Percentiles rank a stretch among this genome's conserved stretches.
Conservation (phyloP, 177 flowering plant genomes). For the Viscum album region DNA sequence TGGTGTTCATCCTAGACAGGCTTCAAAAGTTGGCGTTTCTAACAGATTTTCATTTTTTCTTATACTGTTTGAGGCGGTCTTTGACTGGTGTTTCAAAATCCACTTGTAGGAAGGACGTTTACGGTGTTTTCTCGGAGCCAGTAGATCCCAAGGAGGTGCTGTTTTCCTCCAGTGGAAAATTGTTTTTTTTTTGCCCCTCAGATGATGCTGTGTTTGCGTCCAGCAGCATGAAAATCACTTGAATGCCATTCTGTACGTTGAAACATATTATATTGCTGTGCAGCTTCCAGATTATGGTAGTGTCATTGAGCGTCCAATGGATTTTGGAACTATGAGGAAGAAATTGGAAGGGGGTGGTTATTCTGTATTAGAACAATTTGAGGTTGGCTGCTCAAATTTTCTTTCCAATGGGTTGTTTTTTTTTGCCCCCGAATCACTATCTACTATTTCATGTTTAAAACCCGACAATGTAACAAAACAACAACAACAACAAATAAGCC, state of each 20-base stretch:
- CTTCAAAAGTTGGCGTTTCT: constrained; percentile 54
- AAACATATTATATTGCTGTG: constrained; percentile 2
- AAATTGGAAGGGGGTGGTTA: constrained; percentile 46
- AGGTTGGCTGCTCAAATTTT: constrained; percentile 31
- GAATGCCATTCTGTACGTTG: neutral
- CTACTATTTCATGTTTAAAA: too few relatives aligned
- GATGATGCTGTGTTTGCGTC: too few relatives aligned
- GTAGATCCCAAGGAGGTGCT: constrained; percentile 70
- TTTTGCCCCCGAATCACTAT: too few relatives aligned
- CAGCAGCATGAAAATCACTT: neutral
- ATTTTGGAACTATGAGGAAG: constrained; percentile 61
- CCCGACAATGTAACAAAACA: too few relatives aligned
- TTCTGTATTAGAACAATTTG: constrained; percentile 54
- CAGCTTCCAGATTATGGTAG: constrained; percentile 85
- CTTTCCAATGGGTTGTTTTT: too few relatives aligned
- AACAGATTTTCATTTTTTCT: constrained; percentile 2
- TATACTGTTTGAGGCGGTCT: constrained; percentile 1
- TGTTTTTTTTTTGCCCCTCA: neutral
- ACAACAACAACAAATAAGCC: too few relatives aligned
- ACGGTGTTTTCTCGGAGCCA: constrained; percentile 63
- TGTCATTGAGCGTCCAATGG: constrained; percentile 62
- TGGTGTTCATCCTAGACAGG: constrained; percentile 67
- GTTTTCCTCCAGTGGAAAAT: too few relatives aligned
- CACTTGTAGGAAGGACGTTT: neutral
- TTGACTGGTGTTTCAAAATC: neutral